Conservation (phyloP, 257 asterid species). For the Ilex asprella region DNA sequence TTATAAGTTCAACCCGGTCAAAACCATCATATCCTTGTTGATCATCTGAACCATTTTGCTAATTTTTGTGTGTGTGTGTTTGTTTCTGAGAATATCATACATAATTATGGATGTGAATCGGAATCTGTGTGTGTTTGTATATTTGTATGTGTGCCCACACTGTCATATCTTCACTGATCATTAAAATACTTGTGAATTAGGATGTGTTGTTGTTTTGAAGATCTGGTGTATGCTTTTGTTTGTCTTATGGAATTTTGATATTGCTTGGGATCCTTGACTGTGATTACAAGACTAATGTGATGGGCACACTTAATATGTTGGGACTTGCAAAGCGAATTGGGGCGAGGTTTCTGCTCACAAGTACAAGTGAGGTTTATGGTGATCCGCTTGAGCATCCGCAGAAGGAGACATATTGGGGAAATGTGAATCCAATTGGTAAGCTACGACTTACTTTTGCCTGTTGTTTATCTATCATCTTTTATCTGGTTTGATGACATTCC, state of each 20-base stretch:
- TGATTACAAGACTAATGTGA: constrained; percentile 87
- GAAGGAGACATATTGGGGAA: constrained; percentile 97
- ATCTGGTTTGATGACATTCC: constrained; percentile 10
- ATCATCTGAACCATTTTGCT: background rate
- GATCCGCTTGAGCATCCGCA: constrained; percentile 99
- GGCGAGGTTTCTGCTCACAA: constrained; percentile 81
- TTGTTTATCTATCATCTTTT: constrained; percentile 3
- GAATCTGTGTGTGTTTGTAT: background rate
- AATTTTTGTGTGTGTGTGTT: too few species aligned
- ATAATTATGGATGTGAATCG: too few species aligned
- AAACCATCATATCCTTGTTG: constrained; percentile 34
- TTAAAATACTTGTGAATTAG: too few species aligned
- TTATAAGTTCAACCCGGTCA: constrained; percentile 40
- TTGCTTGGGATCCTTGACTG: constrained; percentile 50
- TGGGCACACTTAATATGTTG: constrained; percentile 97
- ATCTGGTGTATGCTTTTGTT: constrained; percentile 3
- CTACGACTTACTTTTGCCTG: constrained; percentile 2
- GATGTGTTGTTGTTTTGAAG: too few species aligned
- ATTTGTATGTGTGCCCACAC: too few species aligned
- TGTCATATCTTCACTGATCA: too few species aligned
- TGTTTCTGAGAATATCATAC: too few species aligned
- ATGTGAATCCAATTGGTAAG: constrained; percentile 90
- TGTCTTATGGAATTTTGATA: constrained; percentile 3
- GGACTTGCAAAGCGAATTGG: constrained; percentile 95
- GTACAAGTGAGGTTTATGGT: constrained; percentile 97